These are phyloP conservation scores for Colletotrichum sublineola DNA, from an alignment of 2,329 filamentous ascomycete species.

Conservation along the genomic window DNA sequence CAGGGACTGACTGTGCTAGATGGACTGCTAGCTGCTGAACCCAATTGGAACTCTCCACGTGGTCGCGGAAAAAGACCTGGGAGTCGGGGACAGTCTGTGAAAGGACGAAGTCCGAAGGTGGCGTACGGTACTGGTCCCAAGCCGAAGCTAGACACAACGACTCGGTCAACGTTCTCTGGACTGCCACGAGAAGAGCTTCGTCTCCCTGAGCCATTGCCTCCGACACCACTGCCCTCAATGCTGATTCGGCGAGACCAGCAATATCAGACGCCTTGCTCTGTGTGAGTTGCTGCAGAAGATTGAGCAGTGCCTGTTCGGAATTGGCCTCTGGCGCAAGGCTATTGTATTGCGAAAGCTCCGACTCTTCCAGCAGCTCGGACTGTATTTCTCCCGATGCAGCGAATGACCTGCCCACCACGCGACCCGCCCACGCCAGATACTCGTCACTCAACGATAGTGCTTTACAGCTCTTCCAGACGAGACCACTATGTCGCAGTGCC, in stretches of 20 bases:
- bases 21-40: conserved; percentile 71
- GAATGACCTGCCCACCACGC: conserved; percentile 87
- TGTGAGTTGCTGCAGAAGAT: conserved; percentile 72
- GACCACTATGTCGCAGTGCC: conserved; percentile 71
- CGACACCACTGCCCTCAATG: conserved; percentile 69
- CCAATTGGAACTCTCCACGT: conserved; percentile 68
- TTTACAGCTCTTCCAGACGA: conserved; percentile 83
- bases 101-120: conserved; percentile 62
- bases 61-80: conserved; percentile 53
- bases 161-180: conserved; percentile 65
- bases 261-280: conserved; percentile 67
- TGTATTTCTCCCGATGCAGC: conserved; percentile 79
- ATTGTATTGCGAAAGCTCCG: conserved; percentile 64
- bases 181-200: conserved; percentile 62
- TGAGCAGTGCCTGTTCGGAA: conserved; percentile 75
- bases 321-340: conserved; percentile 61
- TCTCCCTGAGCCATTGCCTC: conserved; percentile 63
- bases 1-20: conserved; percentile 69
- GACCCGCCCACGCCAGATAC: conserved; percentile 88
- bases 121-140: conserved; percentile 68
- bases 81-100: conserved; percentile 45
- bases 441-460: conserved; percentile 72
- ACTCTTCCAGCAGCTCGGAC: conserved; percentile 71
- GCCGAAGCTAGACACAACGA: conserved; percentile 66
- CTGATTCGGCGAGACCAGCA: conserved; percentile 72